These are phyloP conservation scores for Acanthamoeba healyi DNA, from an alignment of 208 protist species.

Conservation along the genomic window DNA sequence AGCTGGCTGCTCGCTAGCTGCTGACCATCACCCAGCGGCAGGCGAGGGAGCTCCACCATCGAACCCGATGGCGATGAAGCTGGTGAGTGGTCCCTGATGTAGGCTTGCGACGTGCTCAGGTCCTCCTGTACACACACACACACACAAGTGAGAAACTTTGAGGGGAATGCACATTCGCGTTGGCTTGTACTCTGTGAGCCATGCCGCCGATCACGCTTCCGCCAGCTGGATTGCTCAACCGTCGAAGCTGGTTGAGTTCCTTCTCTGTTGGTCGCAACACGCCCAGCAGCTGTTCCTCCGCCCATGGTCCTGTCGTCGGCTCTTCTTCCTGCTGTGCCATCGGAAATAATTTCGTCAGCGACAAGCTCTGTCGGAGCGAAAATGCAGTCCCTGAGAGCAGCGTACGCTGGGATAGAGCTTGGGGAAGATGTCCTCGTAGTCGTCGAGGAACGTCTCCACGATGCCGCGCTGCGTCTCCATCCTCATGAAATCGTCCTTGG, in stretches of 20 bases:
- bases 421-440: conserved; percentile 72
- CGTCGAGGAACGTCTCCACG: conserved; percentile 73
- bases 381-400: not conserved
- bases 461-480: conserved; percentile 44
- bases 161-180: too few relatives aligned
- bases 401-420: conserved; percentile 21
- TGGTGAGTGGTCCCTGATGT: not conserved
- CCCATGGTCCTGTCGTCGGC: not conserved
- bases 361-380: not conserved
- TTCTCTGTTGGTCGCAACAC: not conserved
- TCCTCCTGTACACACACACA: not conserved
- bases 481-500: conserved; percentile 72
- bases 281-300: not conserved
- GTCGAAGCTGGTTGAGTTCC: not conserved
- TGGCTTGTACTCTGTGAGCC: not conserved
- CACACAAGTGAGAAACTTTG: not conserved
- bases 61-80: not conserved
- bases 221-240: not conserved
- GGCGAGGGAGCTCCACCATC: not conserved
- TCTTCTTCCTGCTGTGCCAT: conserved; percentile 16
- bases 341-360: not conserved
- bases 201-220: not conserved
- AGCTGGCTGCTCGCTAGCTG: not conserved
- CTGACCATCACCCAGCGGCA: not conserved
- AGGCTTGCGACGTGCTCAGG: not conserved